These are phyloP conservation scores for Ophiostoma perfectum DNA, from an alignment of 2,329 filamentous ascomycete species.

Conservation along the genomic window DNA sequence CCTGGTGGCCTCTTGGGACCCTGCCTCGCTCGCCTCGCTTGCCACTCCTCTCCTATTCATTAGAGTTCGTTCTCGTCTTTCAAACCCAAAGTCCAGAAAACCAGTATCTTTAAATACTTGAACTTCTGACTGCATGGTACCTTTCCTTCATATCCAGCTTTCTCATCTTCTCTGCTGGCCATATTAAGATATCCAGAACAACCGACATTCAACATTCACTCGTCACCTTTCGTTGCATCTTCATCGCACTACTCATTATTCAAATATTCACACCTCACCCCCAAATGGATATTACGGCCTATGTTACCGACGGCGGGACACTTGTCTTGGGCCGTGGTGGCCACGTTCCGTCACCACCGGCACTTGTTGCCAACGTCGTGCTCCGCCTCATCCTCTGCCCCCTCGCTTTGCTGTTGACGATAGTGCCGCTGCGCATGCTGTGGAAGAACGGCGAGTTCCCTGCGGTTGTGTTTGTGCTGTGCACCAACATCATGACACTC, in stretches of 20 bases:
- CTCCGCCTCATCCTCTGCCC: conserved; percentile 45
- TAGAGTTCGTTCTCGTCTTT: neutral
- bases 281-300: neutral
- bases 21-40: neutral
- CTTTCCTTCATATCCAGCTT: neutral
- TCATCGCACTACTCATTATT: neutral
- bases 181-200: neutral
- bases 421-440: conserved; percentile 49
- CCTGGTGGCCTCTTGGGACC: neutral
- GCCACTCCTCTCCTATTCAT: neutral
- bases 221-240: neutral
- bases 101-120: neutral
- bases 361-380: conserved; percentile 42
- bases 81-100: neutral
- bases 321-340: conserved; percentile 23
- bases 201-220: neutral
- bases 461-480: conserved; percentile 46
- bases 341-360: conserved; percentile 8
- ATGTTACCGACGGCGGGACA: conserved; percentile 16
- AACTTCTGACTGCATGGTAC: neutral
- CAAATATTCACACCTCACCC: neutral
- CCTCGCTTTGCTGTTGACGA: conserved; percentile 42
- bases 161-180: neutral
- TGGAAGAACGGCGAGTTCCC: conserved; percentile 50
- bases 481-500: conserved; percentile 40